Evolutionary conservation across 345 rosid genomes (phyloP).

Genomic region (Ceriops tagal): DNA sequence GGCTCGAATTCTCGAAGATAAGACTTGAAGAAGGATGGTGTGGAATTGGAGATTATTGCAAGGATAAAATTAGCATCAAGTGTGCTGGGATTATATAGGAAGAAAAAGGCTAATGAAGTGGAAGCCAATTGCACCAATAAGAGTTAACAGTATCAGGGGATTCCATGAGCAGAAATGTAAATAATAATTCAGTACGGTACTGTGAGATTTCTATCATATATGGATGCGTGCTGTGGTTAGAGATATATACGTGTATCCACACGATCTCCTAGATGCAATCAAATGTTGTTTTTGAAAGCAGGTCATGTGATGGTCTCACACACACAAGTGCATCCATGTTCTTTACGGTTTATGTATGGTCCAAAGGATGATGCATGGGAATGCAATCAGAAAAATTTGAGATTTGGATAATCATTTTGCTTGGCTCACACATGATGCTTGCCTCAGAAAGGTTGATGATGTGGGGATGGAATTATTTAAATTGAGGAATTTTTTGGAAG

Average conservation of each 20-base stretch:
- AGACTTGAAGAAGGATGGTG: conserved; percentile 7
- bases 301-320: neutral
- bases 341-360: conserved; percentile 8
- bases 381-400: conserved; percentile 4
- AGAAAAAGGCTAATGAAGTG: conserved; percentile 23
- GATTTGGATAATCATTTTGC: conserved; percentile 31
- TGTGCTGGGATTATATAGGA: conserved; percentile 49
- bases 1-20: conserved; percentile 16
- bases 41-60: conserved; percentile 19
- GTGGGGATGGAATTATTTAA: conserved; percentile 27
- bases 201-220: neutral
- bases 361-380: neutral
- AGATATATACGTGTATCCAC: conserved; percentile 10
- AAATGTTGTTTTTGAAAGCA: too few species aligned
- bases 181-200: conserved; percentile 20
- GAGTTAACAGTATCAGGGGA: conserved; percentile 16
- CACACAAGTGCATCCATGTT: neutral
- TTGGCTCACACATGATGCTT: neutral
- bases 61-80: conserved; percentile 28
- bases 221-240: conserved; percentile 8
- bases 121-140: conserved; percentile 32
- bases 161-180: conserved; percentile 19
- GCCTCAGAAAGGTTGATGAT: conserved; percentile 18
- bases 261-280: neutral
- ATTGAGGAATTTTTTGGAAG: conserved; percentile 10